A percentile compares a stretch with the other conserved stretches of the same genome.
Conservation (phyloP, 2,329 filamentous ascomycete species). For the Aspergillus pseudotamarii region DNA sequence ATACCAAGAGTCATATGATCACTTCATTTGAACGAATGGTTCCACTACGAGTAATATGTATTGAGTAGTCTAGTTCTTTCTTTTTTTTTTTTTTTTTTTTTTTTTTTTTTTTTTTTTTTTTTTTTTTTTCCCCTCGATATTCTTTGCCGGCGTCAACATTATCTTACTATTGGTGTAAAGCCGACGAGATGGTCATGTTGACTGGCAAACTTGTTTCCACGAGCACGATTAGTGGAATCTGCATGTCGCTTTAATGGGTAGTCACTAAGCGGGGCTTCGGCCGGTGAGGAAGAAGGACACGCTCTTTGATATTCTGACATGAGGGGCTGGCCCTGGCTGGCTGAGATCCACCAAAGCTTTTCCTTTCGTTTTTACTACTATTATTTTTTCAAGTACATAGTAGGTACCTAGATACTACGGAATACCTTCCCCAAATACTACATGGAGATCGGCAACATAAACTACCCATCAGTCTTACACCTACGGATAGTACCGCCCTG, state of each 20-base stretch:
- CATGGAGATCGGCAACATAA: background rate
- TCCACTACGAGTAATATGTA: background rate
- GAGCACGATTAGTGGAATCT: constrained; percentile 14
- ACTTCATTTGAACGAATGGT: background rate
- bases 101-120: too few relatives aligned
- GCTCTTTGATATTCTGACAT: background rate
- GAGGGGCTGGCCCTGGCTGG: background rate
- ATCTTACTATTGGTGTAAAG: constrained; percentile 2
- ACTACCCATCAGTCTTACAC: background rate
- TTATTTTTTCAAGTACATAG: too few relatives aligned
- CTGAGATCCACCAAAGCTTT: constrained; percentile 1
- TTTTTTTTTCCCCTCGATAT: background rate
- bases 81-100: too few relatives aligned
- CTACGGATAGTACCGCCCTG: background rate
- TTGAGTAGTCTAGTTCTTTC: background rate
- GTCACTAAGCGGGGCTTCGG: constrained; percentile 19
- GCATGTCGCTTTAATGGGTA: constrained; percentile 28
- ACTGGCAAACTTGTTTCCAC: background rate
- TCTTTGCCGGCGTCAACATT: background rate
- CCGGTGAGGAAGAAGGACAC: background rate
- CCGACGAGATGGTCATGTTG: background rate
- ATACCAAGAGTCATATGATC: background rate
- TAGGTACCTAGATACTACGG: background rate
- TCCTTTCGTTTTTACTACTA: background rate
- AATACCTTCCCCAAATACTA: background rate